These are phyloP conservation scores for Lotus japonicus DNA, from an alignment of 306 rosid species.

Conservation along the genomic window DNA sequence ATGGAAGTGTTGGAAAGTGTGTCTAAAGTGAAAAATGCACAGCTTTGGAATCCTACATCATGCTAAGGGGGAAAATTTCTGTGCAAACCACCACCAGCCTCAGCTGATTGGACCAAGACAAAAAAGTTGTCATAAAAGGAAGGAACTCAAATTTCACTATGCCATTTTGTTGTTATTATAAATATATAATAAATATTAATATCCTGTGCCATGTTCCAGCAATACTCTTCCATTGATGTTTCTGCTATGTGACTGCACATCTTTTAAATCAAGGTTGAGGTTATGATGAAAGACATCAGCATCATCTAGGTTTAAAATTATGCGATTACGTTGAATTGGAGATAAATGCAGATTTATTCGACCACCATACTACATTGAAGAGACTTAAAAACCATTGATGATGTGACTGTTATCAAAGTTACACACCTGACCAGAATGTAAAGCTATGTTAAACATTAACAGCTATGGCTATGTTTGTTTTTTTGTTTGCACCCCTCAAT, in stretches of 20 bases:
- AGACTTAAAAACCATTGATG: too few relatives aligned
- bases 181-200: not conserved
- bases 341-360: too few relatives aligned
- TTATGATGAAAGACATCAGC: not conserved
- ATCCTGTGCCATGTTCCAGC: constrained; percentile 2
- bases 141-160: not conserved
- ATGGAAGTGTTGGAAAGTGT: constrained; percentile 70
- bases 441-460: too few relatives aligned
- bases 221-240: constrained; percentile 6
- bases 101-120: constrained; percentile 3
- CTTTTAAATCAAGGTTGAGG: not conserved
- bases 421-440: too few relatives aligned
- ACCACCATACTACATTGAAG: too few relatives aligned
- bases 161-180: not conserved
- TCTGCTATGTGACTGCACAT: not conserved
- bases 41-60: constrained; percentile 51
- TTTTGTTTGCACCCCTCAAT: too few relatives aligned
- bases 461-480: too few relatives aligned
- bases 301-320: not conserved
- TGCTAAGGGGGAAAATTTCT: not conserved
- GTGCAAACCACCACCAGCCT: not conserved
- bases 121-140: not conserved
- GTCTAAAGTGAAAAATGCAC: constrained; percentile 65
- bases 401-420: too few relatives aligned
- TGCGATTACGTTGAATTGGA: too few relatives aligned